Percentiles rank a stretch among this genome's conserved stretches.
phyloP scores from a whole-genome alignment of 192 early-diverging fungal species.

The Tieghemiomyces parasiticus region DNA sequence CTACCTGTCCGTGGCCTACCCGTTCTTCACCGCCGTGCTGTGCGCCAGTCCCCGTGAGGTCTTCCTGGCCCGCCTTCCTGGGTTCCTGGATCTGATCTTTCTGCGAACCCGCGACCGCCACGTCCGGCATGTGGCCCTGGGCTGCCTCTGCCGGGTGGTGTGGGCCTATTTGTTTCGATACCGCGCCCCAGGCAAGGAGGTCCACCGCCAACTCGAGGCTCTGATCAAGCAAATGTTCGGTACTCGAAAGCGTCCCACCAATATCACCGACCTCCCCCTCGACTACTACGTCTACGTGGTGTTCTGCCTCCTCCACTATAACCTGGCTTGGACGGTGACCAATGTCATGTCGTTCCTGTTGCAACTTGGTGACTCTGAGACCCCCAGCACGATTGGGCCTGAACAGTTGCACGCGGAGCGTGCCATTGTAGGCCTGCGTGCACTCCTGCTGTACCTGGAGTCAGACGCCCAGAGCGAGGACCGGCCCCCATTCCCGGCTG shows the following conservation, averaged over 20 bases:
- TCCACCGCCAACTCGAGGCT: constrained; percentile 33
- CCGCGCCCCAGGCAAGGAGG: constrained; percentile 40
- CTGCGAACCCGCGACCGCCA: constrained; percentile 63
- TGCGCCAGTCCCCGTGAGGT: constrained; percentile 83
- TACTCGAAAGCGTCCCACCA: constrained; percentile 30
- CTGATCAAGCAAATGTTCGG: constrained; percentile 55
- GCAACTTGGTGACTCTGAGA: constrained; percentile 36
- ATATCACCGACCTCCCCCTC: constrained; percentile 42
- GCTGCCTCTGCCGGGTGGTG: constrained; percentile 61
- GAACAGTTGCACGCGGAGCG: constrained; percentile 48
- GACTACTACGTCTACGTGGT: constrained; percentile 56
- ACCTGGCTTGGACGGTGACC: constrained; percentile 51
- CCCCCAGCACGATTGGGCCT: constrained; percentile 24
- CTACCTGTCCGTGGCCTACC: constrained; percentile 61
- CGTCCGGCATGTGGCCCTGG: constrained; percentile 56
- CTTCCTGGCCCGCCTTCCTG: constrained; percentile 65
- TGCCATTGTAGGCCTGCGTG: constrained; percentile 54
- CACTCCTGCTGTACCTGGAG: constrained; percentile 53
- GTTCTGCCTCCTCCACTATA: constrained; percentile 45
- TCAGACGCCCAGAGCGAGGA: constrained; percentile 42
- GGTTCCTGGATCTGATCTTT: constrained; percentile 49
- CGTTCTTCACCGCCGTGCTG: constrained; percentile 73
- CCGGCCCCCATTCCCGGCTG: constrained; percentile 30
- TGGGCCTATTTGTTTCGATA: constrained; percentile 95
- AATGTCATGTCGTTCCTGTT: constrained; percentile 48